phyloP scores from a whole-genome alignment of 2,329 filamentous ascomycete species.

The Graphilbum sp. region DNA sequence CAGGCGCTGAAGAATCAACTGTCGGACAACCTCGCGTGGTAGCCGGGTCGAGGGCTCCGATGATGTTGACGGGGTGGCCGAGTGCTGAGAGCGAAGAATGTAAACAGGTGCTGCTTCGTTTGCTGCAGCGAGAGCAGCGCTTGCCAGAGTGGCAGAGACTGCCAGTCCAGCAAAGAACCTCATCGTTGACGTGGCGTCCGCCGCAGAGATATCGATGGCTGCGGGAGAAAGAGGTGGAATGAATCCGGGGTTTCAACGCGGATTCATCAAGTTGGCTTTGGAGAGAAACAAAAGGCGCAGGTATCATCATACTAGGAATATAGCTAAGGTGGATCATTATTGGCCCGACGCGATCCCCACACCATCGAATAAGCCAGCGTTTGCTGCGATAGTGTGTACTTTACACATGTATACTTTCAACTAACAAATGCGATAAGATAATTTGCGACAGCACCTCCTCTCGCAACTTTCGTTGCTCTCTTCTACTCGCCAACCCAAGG shows the following conservation, averaged over 20 bases:
- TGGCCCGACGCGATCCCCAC: neutral
- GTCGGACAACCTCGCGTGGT: constrained; percentile 35
- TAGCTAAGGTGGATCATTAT: neutral
- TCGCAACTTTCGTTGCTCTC: too few species aligned
- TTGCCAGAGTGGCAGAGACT: constrained; percentile 14
- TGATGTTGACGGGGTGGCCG: constrained; percentile 12
- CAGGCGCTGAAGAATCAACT: constrained; percentile 42
- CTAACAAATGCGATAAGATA: too few species aligned
- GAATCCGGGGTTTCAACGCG: too few species aligned
- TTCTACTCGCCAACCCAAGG: too few species aligned
- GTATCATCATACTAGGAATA: neutral
- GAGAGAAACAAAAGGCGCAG: neutral
- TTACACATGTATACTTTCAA: too few species aligned
- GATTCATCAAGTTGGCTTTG: too few species aligned
- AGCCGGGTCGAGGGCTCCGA: constrained; percentile 21
- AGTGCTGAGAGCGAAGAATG: constrained; percentile 25
- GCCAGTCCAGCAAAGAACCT: constrained; percentile 15
- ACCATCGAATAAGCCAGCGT: too few species aligned
- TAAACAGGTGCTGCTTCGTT: constrained; percentile 34
- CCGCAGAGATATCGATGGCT: too few species aligned
- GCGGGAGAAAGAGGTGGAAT: neutral
- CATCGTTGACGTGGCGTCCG: constrained; percentile 14
- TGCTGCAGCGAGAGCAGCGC: constrained; percentile 17
- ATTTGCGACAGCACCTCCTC: too few species aligned
- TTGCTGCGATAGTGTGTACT: too few species aligned